Evolutionary conservation across 2,329 filamentous ascomycete genomes (phyloP), one percentile per base, ranked within the genome.

Genomic region (Xylariaceae sp.): DNA sequence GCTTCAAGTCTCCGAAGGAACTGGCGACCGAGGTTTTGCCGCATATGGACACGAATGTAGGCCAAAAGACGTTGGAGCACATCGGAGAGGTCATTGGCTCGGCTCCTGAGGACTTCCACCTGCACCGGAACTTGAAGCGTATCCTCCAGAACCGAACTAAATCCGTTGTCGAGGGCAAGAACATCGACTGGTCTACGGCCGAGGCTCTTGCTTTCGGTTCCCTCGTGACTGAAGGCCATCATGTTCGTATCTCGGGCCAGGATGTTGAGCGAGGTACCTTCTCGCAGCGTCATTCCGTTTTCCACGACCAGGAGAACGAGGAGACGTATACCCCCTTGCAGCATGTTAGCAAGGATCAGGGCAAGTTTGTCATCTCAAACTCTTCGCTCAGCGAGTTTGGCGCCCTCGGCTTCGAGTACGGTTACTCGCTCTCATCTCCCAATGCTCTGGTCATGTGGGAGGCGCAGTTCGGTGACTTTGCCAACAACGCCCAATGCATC

Each of bases 241-340:
- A 98, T 65, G 90, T 98, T 57, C 89, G 93, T 68, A 87, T 98
- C 31, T 97, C 93, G 47, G 93, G 93, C 55, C 93, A 98, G 74
- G 93, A 98, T 73, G 93, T 98, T 48, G 93, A 98, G 78, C 89
- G 93, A 79, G 93, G 93, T 71, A 98, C 93, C 47, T 98, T 98
- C 76, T 97, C 93, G 34, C 93, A 98, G 73, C 87, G 93, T 59
- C 93, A 98, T 67, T 83, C 91, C 47, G 91, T 98, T 47, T 85
- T 98, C 65, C 93, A 98, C 68, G 93, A 98, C 72, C 93, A 98
- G 72, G 89, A 94, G 67, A 94, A 73, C 39, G 93, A 98, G 72
- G 78, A 79, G 54, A 95, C 90, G 4, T 95, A 94, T 71, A 97
- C 89, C 11, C 91, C 93, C 44, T 76, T 98, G 43, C 87, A 95